Base-by-base conservation (phyloP, 768 basidiomycete species). In the Russula virescens region DNA sequence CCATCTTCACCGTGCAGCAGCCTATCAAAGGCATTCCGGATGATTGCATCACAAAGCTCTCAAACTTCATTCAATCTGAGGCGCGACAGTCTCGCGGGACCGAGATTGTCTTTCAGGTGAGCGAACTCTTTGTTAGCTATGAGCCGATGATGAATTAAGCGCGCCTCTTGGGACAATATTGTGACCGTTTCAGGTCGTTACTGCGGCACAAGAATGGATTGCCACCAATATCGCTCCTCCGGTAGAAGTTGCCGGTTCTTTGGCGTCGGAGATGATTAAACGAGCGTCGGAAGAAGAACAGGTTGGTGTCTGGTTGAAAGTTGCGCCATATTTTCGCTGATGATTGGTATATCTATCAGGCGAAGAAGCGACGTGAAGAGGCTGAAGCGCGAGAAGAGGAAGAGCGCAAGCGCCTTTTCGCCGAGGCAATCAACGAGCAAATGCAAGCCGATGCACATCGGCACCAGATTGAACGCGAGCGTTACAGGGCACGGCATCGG, bases 21-120 rank as follows among this genome's bases (percentile, higher is more conserved):
- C 87, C 87, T 23, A 77, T 81, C 55, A 74, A 78, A 38, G 88
- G 89, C 25, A 69, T 93, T 35, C 76, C 71, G 43, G 76, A 80
- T 34, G 81, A 82, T n/a, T 78, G 89, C 63, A 74, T 86, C 50
- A 73, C 76, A 48, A 82, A 77, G 45, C 73, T 93, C 21, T 75
- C 81, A 5, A 83, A 83, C 50, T 77, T 77, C 21, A 81, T 93
- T 56, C 84, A 85, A 58, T 73, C 75, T 0, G 87, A 92, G 69
- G 87, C 84, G 1, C 85, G 86, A 74, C 82, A 78, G 66, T 72
- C 79, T 65, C 77, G 81, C 56, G 90, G 90, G 5, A 80, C 81
- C 23, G 89, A 89, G 72, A 87, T 89, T 82, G 87, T 91, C 38
- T 89, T 91, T 71, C 82, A 88, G 76, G 88, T 88, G 34, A 23